Base-by-base conservation (phyloP, 208 protist species). In the Leishmania mexicana region DNA sequence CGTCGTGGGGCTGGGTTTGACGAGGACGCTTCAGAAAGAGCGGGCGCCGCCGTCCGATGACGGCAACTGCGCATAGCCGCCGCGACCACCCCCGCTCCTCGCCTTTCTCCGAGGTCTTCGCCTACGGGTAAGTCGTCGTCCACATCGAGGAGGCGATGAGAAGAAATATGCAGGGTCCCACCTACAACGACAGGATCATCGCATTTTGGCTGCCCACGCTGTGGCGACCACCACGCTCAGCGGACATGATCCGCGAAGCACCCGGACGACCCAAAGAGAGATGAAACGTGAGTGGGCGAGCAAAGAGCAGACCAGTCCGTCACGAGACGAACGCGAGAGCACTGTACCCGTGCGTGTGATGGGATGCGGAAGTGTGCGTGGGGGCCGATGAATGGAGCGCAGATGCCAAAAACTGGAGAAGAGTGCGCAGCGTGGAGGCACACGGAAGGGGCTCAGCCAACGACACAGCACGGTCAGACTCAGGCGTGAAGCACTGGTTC, bases 1-100 rank as follows among this genome's bases (percentile, higher is more conserved):
- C 85, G 90, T 88, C 2, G 83, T 88, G 47, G 89, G 77, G 60
- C 89, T 90, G 64, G 86, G 87, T 42, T 76, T 89, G 45, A 94
- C 87, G 54, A 92, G 60, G 10, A 86, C 88, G 80, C 76, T 89
- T 80, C 86, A 84, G 84, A 92, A 88, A n/a, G 87, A 88, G 40
- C 83, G 86, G 76, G 81, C 67, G 76, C 70, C 85, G 1, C 54
- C 57, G 68, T 81, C 71, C 21, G 76, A 54, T 8, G 81, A 73
- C 10, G 76, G 38, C 40, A 87, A 19, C n/a, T 35, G 38, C 7
- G 70, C 38, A 60, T 82, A 84, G 68, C 64, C 71, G 40, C 77
- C 81, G 2, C 79, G 79, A 24, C 72, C 31, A 76, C 21, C 28
- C 79, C 51, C 38, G 15, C 68, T 68, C 47, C 54, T 67, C 49